Conservation (phyloP, 345 rosid genomes). For the Aegle marmelos region DNA sequence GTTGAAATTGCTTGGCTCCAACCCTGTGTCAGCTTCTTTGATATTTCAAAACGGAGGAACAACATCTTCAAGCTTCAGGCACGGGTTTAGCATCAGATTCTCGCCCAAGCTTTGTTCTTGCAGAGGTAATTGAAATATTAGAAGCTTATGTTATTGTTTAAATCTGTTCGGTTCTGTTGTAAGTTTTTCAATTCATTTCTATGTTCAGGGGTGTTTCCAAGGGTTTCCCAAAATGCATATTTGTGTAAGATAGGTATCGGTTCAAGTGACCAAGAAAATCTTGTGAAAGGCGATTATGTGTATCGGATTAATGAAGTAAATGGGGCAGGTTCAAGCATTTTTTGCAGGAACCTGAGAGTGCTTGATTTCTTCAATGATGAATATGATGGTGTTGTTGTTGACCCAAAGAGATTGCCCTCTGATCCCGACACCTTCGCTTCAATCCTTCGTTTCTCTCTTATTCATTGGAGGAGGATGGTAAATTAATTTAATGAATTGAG, state of each 20-base stretch:
- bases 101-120: constrained; percentile 34
- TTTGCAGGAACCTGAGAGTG: constrained; percentile 33
- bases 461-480: constrained; percentile 70
- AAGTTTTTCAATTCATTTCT: background rate
- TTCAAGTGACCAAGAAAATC: constrained; percentile 31
- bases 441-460: constrained; percentile 52
- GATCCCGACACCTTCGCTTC: constrained; percentile 45
- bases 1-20: constrained; percentile 27
- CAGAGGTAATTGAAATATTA: constrained; percentile 26
- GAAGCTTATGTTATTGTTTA: background rate
- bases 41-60: constrained; percentile 21
- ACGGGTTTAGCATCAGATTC: constrained; percentile 23
- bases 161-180: background rate
- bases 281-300: constrained; percentile 29
- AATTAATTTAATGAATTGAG: background rate
- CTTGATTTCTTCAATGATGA: constrained; percentile 68
- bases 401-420: constrained; percentile 57
- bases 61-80: constrained; percentile 24
- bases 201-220: constrained; percentile 31
- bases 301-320: constrained; percentile 38
- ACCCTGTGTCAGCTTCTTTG: constrained; percentile 36
- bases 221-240: constrained; percentile 31
- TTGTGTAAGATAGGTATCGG: constrained; percentile 30
- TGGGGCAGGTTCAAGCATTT: constrained; percentile 29
- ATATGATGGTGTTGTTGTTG: constrained; percentile 81